Conservation (phyloP, 306 rosid species). For the Herpetospermum pedunculosum region DNA sequence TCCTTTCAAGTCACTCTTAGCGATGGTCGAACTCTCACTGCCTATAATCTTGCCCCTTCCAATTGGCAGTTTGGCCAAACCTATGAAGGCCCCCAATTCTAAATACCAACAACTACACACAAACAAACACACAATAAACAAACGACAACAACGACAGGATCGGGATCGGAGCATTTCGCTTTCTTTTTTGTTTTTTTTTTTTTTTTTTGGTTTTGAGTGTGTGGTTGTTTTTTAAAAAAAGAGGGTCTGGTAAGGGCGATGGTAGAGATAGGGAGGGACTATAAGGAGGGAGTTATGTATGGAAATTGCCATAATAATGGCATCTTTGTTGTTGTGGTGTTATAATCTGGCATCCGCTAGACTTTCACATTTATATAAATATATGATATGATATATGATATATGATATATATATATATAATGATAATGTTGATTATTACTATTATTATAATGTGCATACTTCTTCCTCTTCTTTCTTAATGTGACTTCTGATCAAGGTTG, state of each 20-base stretch:
- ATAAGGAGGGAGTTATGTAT: slow-evolving; percentile 24
- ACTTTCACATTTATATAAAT: slow-evolving; percentile 15
- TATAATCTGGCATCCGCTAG: slow-evolving; percentile 84
- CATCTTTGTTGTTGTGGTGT: slow-evolving; percentile 64
- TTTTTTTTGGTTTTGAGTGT: slow-evolving; percentile 12
- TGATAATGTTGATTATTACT: too few species aligned
- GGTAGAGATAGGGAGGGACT: too few species aligned
- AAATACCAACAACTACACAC: not conserved
- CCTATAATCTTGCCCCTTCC: slow-evolving; percentile 43
- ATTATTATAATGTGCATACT: too few species aligned
- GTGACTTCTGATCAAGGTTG: too few species aligned
- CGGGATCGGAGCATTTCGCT: not conserved
- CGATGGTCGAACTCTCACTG: slow-evolving; percentile 61
- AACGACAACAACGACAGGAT: not conserved
- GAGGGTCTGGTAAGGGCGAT: not conserved
- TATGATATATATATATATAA: not conserved
- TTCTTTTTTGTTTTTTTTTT: not conserved
- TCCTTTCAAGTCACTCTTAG: slow-evolving; percentile 82
- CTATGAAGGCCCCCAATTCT: slow-evolving; percentile 53
- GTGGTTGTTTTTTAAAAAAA: slow-evolving; percentile 22
- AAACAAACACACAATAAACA: not conserved
- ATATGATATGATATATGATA: not conserved
- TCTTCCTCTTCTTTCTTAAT: too few species aligned
- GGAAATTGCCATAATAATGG: slow-evolving; percentile 17
- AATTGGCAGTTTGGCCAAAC: slow-evolving; percentile 94